Evolutionary conservation across 2,329 filamentous ascomycete genomes (phyloP).

Genomic region (Colletotrichum costaricense): DNA sequence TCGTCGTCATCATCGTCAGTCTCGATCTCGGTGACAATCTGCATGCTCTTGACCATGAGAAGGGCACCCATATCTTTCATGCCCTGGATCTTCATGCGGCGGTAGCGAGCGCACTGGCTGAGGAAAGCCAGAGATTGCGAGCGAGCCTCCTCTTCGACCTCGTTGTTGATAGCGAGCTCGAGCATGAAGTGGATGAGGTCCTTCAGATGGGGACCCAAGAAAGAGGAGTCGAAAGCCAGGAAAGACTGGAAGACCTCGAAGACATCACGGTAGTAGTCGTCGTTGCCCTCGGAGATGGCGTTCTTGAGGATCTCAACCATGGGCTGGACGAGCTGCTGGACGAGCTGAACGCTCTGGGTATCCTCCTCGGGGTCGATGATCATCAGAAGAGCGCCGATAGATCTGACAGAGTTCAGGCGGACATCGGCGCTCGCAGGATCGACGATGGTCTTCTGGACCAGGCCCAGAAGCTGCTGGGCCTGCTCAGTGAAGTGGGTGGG

Average conservation of each 20-base stretch:
- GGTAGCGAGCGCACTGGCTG: conserved; percentile 90
- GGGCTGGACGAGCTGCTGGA: conserved; percentile 83
- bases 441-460: conserved; percentile 89
- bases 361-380: conserved; percentile 91
- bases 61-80: conserved; percentile 86
- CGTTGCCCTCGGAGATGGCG: conserved; percentile 81
- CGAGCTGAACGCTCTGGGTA: conserved; percentile 74
- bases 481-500: conserved; percentile 87
- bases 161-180: conserved; percentile 80
- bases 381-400: conserved; percentile 87
- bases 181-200: conserved; percentile 96
- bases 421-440: conserved; percentile 93
- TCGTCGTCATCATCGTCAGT: conserved; percentile 80
- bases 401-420: conserved; percentile 92
- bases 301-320: conserved; percentile 93
- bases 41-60: conserved; percentile 87
- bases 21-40: conserved; percentile 90
- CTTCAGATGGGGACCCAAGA: conserved; percentile 87
- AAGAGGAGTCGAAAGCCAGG: conserved; percentile 86
- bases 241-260: conserved; percentile 98
- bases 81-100: conserved; percentile 94
- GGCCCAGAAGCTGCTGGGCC: conserved; percentile 79
- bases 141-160: conserved; percentile 85
- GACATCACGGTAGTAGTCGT: conserved; percentile 88
- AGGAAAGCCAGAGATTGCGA: conserved; percentile 94